Evolutionary conservation across 1,284 basidiomycete genomes (phyloP), one percentile per base, ranked within the genome.

Genomic region (Sanguinoderma infundibulare): DNA sequence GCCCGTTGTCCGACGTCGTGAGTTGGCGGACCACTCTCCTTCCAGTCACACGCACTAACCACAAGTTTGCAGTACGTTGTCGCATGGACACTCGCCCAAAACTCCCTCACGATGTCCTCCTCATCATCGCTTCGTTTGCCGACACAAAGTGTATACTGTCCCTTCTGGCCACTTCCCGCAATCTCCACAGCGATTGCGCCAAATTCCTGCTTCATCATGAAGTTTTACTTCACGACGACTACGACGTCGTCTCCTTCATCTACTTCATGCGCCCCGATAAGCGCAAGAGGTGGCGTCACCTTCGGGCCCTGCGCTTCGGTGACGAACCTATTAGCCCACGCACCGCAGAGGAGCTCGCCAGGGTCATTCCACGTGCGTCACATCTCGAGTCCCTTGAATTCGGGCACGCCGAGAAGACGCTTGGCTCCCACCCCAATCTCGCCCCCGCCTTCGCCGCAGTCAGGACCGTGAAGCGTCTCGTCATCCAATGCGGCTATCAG

Each of bases 251-350:
- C 17, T 61, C 60, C 10, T 61, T 61, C 26, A 34, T 61, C 30
- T 38, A 44, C 35, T 61, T 61, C 49, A 61, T 61, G 60, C 60
- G 55, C 5, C 35, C 34, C 12, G 22, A 51, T 17, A 32, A 47
- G 26, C 40, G 51, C 42, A 61, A 36, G 44, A 51, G 60, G 15
- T 61, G 60, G 60, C 55, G 44, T n/a, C 38, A 61, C 35, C 55
- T 61, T 35, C 39, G 35, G 5, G 36, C 55, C 17, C 55, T 61
- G 36, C 38, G 20, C 42, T 15, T 61, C 15, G 35, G 20, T 24
- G 20, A 17, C 15, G 40, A 36, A 32, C 17, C 20, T 8, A n/a
- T 56, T 4, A 35, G n/a, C 35, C 36, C 60, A 26, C 14, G n/a
- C 34, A 24, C 57, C 32, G 54, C 55, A 5, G 55, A 52, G 26